phyloP scores from a whole-genome alignment of 805 yeast species.

The Groenewaldozyma tartarivorans region DNA sequence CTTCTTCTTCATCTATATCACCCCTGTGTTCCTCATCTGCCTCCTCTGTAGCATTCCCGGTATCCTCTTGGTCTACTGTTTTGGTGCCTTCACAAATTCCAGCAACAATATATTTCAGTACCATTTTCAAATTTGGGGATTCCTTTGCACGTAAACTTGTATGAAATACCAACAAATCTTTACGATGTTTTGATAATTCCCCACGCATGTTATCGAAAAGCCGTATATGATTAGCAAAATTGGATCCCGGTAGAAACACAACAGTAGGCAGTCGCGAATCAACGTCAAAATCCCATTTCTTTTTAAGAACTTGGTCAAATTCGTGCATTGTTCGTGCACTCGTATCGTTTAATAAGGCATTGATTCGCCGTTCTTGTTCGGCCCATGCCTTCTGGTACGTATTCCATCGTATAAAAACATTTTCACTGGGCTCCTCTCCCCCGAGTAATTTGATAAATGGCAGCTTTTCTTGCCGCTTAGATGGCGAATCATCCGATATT shows the following conservation, averaged over 20 bases:
- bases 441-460: slow-evolving; percentile 37
- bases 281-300: slow-evolving; percentile 11
- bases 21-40: slow-evolving; percentile 11
- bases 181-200: slow-evolving; percentile 4
- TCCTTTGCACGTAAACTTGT: slow-evolving; percentile 28
- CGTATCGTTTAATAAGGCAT: slow-evolving; percentile 22
- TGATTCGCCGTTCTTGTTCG: slow-evolving; percentile 25
- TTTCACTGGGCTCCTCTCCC: slow-evolving; percentile 34
- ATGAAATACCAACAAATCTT: not conserved
- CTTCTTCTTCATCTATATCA: slow-evolving; percentile 11
- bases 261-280: slow-evolving; percentile 20
- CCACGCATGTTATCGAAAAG: slow-evolving; percentile 20
- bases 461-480: slow-evolving; percentile 7
- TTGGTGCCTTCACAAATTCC: slow-evolving; percentile 20
- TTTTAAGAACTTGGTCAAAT: slow-evolving; percentile 10
- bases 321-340: slow-evolving; percentile 13
- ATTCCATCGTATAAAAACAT: slow-evolving; percentile 33
- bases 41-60: slow-evolving; percentile 2
- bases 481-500: not conserved
- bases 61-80: slow-evolving; percentile 1
- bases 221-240: slow-evolving; percentile 26
- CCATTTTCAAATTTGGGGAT: slow-evolving; percentile 26
- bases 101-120: slow-evolving; percentile 26
- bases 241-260: slow-evolving; percentile 26
- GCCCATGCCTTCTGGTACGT: slow-evolving; percentile 34